Base-by-base conservation (phyloP, 208 protist genomes). In the Acanthamoeba triangularis region DNA sequence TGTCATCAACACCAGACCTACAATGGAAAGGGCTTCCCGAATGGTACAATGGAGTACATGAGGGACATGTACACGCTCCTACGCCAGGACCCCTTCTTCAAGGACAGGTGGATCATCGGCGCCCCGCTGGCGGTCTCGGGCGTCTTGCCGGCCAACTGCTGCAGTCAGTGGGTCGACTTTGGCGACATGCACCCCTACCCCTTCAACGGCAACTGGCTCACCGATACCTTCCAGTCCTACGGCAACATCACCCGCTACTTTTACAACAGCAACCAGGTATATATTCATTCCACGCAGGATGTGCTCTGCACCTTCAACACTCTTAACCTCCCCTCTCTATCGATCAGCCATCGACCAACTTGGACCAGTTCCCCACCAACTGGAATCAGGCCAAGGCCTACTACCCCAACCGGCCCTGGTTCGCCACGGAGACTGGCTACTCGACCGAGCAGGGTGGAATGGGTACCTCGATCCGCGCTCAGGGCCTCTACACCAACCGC, bases 261-360 rank as follows among this genome's bases (percentile, higher is more conserved):
- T 14, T 80, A 80, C 72, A 52, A 37, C 72, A 80, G 72, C 72
- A 80, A 80, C 72, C 72, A 80, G 72, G 72, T 80, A 20, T 16
- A 2, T 80, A 2, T 5, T 72, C 63, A 4, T 72, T n/a, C n/a
- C n/a, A n/a, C n/a, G n/a, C n/a, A n/a, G n/a, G n/a, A n/a, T n/a
- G n/a, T n/a, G n/a, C n/a, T n/a, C n/a, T n/a, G n/a, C 69, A 41
- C 13, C 69, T 41, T 37, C 10, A 7, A 14, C 69, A 37, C 69
- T 33, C 10, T 78, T 16, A 4, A 69, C 28, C 28, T 11, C 13
- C 35, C 28, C 20, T 69, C 18, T 49, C 6, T 80, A 7, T 49
- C 20, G n/a, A 1, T 11, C 72, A 80, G 72, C 72, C 72, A 28
- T 80, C 72, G 20, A 23, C n/a, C 11, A 80, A 80, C 20, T 1